These are phyloP conservation scores for Cucurbita maxima DNA, from an alignment of 306 rosid genomes.

Conservation along the genomic window DNA sequence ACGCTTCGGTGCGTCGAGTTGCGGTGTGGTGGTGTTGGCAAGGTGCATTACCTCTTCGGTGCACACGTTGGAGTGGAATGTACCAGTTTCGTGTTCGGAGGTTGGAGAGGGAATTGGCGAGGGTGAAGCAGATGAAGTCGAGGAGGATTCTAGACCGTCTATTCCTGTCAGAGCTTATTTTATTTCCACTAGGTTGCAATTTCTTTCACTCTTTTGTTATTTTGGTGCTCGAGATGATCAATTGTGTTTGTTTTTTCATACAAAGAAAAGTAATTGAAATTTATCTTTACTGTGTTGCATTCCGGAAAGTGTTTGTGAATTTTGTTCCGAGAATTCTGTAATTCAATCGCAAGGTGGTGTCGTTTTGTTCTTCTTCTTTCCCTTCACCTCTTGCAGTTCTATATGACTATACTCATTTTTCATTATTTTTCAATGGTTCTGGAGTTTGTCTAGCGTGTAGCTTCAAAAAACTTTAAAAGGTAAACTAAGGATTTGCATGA, in stretches of 20 bases:
- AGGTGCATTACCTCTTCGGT: conserved; percentile 45
- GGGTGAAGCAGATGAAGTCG: conserved; percentile 17
- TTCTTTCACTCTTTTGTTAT: neutral
- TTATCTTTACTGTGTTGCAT: neutral
- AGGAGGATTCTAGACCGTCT: conserved; percentile 29
- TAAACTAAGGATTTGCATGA: neutral
- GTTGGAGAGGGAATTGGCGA: conserved; percentile 30
- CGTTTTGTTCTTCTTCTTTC: neutral
- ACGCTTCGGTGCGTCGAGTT: neutral
- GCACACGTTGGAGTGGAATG: conserved; percentile 50
- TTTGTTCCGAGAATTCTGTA: neutral
- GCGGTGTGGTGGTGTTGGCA: conserved; percentile 4
- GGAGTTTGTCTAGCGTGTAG: neutral
- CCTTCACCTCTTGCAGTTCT: neutral
- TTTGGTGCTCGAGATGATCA: neutral
- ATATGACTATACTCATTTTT: neutral
- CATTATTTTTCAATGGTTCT: neutral
- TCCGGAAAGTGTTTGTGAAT: neutral
- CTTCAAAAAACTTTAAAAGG: neutral
- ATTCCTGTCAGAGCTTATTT: conserved; percentile 86
- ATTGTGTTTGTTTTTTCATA: neutral
- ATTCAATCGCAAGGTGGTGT: neutral
- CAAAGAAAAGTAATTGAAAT: neutral
- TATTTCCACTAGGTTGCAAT: conserved; percentile 60
- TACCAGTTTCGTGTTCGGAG: conserved; percentile 55